Evolutionary conservation across 2,329 filamentous ascomycete genomes (phyloP).

Genomic region (Allantophomopsis lycopodina): DNA sequence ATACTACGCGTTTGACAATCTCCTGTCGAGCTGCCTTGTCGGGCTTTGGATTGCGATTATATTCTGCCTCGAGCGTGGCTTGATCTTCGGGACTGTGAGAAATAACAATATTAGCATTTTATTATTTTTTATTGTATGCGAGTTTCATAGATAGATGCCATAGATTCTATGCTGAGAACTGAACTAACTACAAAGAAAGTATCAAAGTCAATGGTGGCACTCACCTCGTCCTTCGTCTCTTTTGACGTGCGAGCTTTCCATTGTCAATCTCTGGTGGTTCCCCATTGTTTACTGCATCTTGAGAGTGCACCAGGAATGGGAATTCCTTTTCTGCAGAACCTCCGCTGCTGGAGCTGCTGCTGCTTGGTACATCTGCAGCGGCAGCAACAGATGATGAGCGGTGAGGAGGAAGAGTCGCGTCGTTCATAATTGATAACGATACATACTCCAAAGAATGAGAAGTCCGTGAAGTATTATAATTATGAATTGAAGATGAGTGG

Average conservation of each 20-base stretch:
- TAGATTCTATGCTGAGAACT: neutral
- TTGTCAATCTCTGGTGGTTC: slow-evolving; percentile 10
- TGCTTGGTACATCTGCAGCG: slow-evolving; percentile 4
- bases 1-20: slow-evolving; percentile 71
- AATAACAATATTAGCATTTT: no score
- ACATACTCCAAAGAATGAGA: no score
- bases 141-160: no score
- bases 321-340: slow-evolving; percentile 7
- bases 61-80: slow-evolving; percentile 74
- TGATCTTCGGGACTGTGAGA: slow-evolving; percentile 68
- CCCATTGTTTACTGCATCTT: slow-evolving; percentile 8
- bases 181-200: no score
- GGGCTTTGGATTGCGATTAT: slow-evolving; percentile 74
- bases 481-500: no score
- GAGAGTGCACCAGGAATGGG: slow-evolving; percentile 8
- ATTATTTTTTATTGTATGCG: no score
- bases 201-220: neutral
- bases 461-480: no score
- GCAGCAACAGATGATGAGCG: slow-evolving; percentile 10
- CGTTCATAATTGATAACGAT: slow-evolving; percentile 12
- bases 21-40: slow-evolving; percentile 78
- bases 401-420: slow-evolving; percentile 17
- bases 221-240: slow-evolving; percentile 1
- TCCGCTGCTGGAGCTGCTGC: slow-evolving; percentile 7
- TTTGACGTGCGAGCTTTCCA: slow-evolving; percentile 12